Base-by-base conservation (phyloP, 1,284 basidiomycete species). In the Exobasidium cylindrosporum region DNA sequence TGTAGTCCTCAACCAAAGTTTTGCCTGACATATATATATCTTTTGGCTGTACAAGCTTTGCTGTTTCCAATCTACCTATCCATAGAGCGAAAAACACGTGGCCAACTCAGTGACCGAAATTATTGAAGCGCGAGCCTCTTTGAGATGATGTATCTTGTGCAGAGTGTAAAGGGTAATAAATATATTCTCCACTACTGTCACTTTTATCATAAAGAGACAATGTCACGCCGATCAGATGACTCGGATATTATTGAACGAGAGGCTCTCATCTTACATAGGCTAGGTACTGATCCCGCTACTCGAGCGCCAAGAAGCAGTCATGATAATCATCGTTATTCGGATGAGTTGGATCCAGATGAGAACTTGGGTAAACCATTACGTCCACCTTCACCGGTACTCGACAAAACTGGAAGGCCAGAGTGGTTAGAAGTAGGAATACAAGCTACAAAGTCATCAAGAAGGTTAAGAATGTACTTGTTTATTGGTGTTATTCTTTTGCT, bases 321-420 rank as follows among this genome's bases (percentile, higher is more conserved):
- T 55, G 21, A 55, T 14, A 23, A 14, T 23, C 30, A 44, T 35
- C 53, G 23, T 17, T 52, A 46, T 29, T n/a, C 24, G 17, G 14
- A 35, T 55, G 53, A 23, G 3, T 21, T 40, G 4, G 53, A 55
- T 55, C n/a, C n/a, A n/a, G 53, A 55, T 44, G 53, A 55, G 24
- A 21, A 50, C 10, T 7, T 50, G 24, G 47, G 24, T 7, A 24
- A 7, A 21, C 47, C 47, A 24, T 10, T 26, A n/a, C 4, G 23
- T 13, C 23, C 32, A 35, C 35, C 35, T 40, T 40, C 35, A 7
- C 35, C 35, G 10, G 35, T 40, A 10, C 35, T 72, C 55, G 72
- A 76, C 62, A 76, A 72, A 58, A 71, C 71, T 1, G 73, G 73
- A 1, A 46, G 73, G 40, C 73, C 73, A 10, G 67, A 66, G 13